Percentiles rank a stretch among this genome's conserved stretches.
Conservation (phyloP, 768 basidiomycete genomes). For the Agrocybe pediades region DNA sequence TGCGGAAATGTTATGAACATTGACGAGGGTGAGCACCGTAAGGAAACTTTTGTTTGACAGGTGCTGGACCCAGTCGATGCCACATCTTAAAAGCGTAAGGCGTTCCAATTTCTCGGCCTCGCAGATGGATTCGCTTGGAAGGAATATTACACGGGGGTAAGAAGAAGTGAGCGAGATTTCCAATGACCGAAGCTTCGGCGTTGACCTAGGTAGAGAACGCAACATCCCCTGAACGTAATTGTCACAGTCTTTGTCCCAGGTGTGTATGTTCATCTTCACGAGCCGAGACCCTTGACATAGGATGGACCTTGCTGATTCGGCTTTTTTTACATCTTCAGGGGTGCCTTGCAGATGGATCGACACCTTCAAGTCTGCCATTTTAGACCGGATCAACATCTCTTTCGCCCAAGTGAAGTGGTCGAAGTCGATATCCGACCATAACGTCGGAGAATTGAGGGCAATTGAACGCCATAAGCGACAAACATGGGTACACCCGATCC, state of each 20-base stretch:
- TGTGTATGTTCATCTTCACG: background rate
- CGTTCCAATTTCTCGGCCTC: constrained; percentile 1
- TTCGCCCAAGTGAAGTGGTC: background rate
- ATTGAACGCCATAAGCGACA: constrained; percentile 7
- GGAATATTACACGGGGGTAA: background rate
- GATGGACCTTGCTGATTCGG: background rate
- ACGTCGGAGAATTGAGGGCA: constrained; percentile 4
- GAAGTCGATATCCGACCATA: constrained; percentile 3
- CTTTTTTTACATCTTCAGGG: too few species aligned
- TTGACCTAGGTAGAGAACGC: background rate
- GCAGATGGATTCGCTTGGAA: background rate
- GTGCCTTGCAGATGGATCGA: background rate
- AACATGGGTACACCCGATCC: constrained; percentile 5
- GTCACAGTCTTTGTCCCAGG: background rate
- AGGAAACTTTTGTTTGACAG: background rate
- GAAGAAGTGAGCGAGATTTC: background rate
- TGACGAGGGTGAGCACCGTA: background rate
- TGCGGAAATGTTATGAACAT: background rate
- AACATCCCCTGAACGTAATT: too few species aligned
- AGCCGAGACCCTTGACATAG: background rate
- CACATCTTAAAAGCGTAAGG: background rate
- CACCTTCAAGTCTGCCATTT: constrained; percentile 4
- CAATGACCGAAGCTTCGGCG: constrained; percentile 1
- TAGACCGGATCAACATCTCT: constrained; percentile 5
- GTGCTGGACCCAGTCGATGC: constrained; percentile 3